Conservation (phyloP, 805 yeast genomes). For the Kodamaea lidongshanica region DNA sequence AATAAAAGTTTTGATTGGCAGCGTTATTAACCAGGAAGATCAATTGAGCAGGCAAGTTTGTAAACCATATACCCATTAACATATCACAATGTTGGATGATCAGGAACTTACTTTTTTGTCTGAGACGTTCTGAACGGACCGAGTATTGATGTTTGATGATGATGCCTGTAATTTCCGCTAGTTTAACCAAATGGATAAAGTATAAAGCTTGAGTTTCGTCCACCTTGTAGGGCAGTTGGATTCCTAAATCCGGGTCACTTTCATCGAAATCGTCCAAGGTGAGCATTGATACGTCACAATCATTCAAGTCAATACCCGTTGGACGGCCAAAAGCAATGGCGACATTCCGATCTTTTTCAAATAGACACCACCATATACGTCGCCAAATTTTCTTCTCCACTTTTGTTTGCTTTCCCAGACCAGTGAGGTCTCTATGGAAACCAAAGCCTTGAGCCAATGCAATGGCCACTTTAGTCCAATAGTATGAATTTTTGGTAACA, state of each 20-base stretch:
- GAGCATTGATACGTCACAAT: slow-evolving; percentile 73
- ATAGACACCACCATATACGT: slow-evolving; percentile 73
- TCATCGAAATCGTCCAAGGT: slow-evolving; percentile 59
- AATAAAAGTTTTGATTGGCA: slow-evolving; percentile 48
- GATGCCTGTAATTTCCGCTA: slow-evolving; percentile 66
- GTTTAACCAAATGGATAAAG: slow-evolving; percentile 57
- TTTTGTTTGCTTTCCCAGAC: slow-evolving; percentile 33
- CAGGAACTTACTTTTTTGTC: slow-evolving; percentile 36
- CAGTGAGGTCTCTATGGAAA: slow-evolving; percentile 53
- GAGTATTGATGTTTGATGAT: slow-evolving; percentile 65
- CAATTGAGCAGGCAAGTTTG: slow-evolving; percentile 55
- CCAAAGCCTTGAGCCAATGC: slow-evolving; percentile 73
- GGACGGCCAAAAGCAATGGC: slow-evolving; percentile 76
- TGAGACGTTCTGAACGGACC: slow-evolving; percentile 56
- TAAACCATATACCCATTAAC: slow-evolving; percentile 73
- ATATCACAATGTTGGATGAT: slow-evolving; percentile 64
- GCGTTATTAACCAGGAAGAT: slow-evolving; percentile 56
- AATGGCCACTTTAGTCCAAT: slow-evolving; percentile 66
- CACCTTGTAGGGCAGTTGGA: slow-evolving; percentile 38
- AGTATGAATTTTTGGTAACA: slow-evolving; percentile 57
- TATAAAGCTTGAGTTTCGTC: slow-evolving; percentile 46
- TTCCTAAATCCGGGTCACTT: slow-evolving; percentile 35
- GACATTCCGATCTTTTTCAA: slow-evolving; percentile 61
- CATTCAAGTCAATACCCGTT: slow-evolving; percentile 57
- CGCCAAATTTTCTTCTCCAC: slow-evolving; percentile 47